Evolutionary conservation across 2,329 filamentous ascomycete genomes (phyloP), one percentile per base, ranked within the genome.

Genomic region (Tolypocladium sp.): DNA sequence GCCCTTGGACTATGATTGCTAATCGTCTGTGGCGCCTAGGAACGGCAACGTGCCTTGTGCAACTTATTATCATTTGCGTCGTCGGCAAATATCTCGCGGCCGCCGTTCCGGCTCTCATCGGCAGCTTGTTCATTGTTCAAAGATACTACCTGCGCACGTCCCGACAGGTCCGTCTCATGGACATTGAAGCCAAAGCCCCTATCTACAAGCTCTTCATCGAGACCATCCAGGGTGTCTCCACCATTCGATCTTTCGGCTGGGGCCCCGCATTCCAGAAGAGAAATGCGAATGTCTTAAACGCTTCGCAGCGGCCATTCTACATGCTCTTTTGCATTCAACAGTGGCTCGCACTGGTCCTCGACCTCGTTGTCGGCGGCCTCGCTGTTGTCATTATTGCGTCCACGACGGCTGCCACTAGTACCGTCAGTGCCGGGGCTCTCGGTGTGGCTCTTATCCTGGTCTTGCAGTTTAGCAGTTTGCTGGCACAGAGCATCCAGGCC

Each of bases 281-380:
- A 61, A 63, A 37, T 35, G 38, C 27, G 54, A 35, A 37, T 46
- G 41, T 63, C 53, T 70, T 83, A 6, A 79, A 64, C 57, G 54
- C 57, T 2, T 70, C 66, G 0, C 70, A 72, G 44, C 56, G 61
- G 22, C 69, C 68, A 0, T 67, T 63, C 7, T 71, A 82, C 59
- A 67, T 80, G 9, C 71, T 81, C 15, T 76, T 73, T 57, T 74
- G 75, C 22, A 76, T 82, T 12, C 79, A 82, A 61, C 70, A 75
- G 22, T 82, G 79, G 79, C 68, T 82, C 1, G 74, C 70, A 0
- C 66, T 82, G 3, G 76, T 79, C 1, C 65, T 82, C 5, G 77
- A 82, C 59, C 64, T 82, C 2, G 53, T 64, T 6, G 76, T 81
- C 1, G 74, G 78, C 0, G 74, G 66, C 1, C 70, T 83, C 25